These are phyloP conservation scores for Cetraspora pellucida DNA, from an alignment of 192 early-diverging fungal species.

Conservation along the genomic window DNA sequence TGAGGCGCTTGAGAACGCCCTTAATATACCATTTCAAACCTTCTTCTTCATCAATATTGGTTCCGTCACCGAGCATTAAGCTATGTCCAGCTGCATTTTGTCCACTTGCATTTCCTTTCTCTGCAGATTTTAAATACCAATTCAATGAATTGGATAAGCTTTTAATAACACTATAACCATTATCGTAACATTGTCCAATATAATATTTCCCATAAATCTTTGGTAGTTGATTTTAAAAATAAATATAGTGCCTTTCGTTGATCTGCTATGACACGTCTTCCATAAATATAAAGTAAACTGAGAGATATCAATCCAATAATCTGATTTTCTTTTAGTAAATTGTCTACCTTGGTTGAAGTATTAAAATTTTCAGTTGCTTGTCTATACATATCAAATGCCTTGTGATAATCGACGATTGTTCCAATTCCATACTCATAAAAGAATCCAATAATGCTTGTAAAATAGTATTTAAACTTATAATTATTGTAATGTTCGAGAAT, in stretches of 20 bases:
- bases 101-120: conserved; percentile 55
- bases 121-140: conserved; percentile 66
- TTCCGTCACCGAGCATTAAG: conserved; percentile 73
- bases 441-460: background rate
- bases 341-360: too few relatives aligned
- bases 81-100: conserved; percentile 75
- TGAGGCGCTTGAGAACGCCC: too few relatives aligned
- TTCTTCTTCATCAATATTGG: conserved; percentile 58
- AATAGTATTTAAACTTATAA: background rate
- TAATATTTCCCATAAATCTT: conserved; percentile 57
- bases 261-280: background rate
- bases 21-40: conserved; percentile 69
- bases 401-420: background rate
- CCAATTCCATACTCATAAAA: background rate
- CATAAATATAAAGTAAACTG: background rate
- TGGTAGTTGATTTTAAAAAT: conserved; percentile 46
- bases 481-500: background rate
- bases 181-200: conserved; percentile 61
- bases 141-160: conserved; percentile 52
- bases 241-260: background rate
- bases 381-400: background rate
- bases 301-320: background rate
- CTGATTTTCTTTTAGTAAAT: background rate
- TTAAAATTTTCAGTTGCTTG: background rate
- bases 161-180: conserved; percentile 56